Conservation (phyloP, 306 rosid genomes). For the Dalbergia oliveri region DNA sequence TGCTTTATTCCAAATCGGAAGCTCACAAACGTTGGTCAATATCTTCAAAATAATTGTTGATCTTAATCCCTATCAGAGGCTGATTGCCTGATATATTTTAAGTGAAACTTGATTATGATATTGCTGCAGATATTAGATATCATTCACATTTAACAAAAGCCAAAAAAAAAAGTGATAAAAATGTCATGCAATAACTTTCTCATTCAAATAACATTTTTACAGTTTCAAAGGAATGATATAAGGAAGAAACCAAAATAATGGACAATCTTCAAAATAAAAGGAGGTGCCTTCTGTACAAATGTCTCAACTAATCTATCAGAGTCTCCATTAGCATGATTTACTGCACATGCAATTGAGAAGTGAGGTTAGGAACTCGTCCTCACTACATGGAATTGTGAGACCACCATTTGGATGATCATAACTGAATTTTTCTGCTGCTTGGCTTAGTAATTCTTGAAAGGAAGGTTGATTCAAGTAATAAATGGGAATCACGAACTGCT, state of each 20-base stretch:
- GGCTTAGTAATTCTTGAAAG: constrained; percentile 46
- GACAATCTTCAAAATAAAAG: neutral
- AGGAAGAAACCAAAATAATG: constrained; percentile 1
- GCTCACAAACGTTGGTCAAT: neutral
- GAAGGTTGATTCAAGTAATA: constrained; percentile 40
- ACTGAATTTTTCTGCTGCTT: constrained; percentile 48
- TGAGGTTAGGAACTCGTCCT: neutral
- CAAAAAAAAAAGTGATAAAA: no score
- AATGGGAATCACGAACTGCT: constrained; percentile 29
- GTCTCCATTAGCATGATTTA: neutral
- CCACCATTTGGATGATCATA: constrained; percentile 51
- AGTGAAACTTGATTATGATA: neutral
- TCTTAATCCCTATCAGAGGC: no score
- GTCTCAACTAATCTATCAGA: neutral
- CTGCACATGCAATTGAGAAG: neutral
- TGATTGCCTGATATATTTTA: neutral
- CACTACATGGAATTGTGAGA: constrained; percentile 39
- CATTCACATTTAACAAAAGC: neutral
- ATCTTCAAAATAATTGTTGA: no score
- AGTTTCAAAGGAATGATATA: neutral
- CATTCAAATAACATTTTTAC: constrained; percentile 18
- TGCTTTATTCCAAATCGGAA: neutral
- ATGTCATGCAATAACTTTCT: neutral
- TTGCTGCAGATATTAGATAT: neutral
- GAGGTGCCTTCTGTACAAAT: constrained; percentile 2